phyloP scores from a whole-genome alignment of 2,329 filamentous ascomycete species.

The Iodosphaeria phyllophila region DNA sequence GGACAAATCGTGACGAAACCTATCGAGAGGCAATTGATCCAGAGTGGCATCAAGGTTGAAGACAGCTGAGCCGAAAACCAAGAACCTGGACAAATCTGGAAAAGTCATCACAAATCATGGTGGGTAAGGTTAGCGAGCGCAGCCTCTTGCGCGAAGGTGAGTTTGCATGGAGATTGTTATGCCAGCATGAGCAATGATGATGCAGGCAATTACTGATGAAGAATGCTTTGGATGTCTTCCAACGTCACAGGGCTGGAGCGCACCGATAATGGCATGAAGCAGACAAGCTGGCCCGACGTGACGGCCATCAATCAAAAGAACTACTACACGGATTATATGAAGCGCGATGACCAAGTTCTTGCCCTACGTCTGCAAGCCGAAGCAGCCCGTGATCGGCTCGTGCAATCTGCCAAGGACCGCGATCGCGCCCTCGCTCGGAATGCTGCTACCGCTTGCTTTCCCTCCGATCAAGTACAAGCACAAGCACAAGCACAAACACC shows the following conservation, averaged over 20 bases:
- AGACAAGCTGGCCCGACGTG: conserved; percentile 84
- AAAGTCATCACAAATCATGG: no score
- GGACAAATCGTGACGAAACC: no score
- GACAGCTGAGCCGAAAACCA: no score
- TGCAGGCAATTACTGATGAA: conserved; percentile 4
- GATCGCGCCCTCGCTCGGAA: conserved; percentile 69
- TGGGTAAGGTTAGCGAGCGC: conserved; percentile 46
- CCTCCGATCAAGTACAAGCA: no score
- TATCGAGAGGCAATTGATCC: no score
- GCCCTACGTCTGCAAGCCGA: conserved; percentile 78
- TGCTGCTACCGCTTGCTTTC: no score
- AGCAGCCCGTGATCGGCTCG: conserved; percentile 64
- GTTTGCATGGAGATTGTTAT: conserved; percentile 5
- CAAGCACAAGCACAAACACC: conserved; percentile 49
- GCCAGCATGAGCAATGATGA: no score
- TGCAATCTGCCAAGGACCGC: conserved; percentile 71
- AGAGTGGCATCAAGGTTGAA: no score
- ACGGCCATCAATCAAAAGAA: conserved; percentile 98
- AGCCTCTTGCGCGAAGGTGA: conserved; percentile 43
- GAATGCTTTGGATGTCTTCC: conserved; percentile 1
- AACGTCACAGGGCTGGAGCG: conserved; percentile 58
- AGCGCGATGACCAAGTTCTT: conserved; percentile 90
- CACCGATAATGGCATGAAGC: conserved; percentile 96
- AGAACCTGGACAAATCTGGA: no score
- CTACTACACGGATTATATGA: conserved; percentile 97